Percentiles rank a stretch among this genome's conserved stretches.
Conservation (phyloP, 345 rosid species). For the Eucalyptus cloeziana region DNA sequence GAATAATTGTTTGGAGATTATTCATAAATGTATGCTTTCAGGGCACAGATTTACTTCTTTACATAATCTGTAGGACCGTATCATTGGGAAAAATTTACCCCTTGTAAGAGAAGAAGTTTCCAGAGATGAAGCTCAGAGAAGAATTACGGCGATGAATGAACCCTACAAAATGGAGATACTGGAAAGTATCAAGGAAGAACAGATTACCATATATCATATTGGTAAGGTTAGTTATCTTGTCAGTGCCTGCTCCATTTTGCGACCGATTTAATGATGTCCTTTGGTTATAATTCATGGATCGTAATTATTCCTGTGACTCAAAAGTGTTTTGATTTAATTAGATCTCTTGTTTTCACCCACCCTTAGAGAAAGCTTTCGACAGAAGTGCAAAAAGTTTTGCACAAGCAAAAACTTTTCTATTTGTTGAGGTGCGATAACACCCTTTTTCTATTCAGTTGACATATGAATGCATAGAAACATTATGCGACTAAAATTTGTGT, state of each 20-base stretch:
- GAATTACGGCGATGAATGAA: conserved; percentile 72
- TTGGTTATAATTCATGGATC: not conserved
- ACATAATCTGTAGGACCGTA: conserved; percentile 75
- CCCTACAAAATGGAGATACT: conserved; percentile 95
- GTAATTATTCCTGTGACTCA: not conserved
- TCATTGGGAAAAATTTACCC: conserved; percentile 74
- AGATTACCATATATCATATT: conserved; percentile 83
- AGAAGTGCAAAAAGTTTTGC: not conserved
- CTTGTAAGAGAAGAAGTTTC: conserved; percentile 82
- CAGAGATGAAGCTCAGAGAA: conserved; percentile 67
- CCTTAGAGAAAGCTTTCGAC: not conserved
- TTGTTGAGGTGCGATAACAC: not conserved
- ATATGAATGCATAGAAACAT: not conserved
- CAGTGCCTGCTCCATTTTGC: not conserved
- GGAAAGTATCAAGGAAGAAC: conserved; percentile 72
- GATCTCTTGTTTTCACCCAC: not conserved
- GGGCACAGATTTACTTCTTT: conserved; percentile 28
- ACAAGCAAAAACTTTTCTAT: not conserved
- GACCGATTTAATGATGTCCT: not conserved
- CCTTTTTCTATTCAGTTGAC: not conserved
- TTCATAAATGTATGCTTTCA: conserved; percentile 30
- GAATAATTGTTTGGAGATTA: not conserved
- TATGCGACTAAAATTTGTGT: not conserved
- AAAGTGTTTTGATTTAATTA: not conserved
- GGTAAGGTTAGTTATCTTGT: conserved; percentile 18